Evolutionary conservation across 1,284 basidiomycete species (phyloP).

Genomic region (Malassezia cuniculi): DNA sequence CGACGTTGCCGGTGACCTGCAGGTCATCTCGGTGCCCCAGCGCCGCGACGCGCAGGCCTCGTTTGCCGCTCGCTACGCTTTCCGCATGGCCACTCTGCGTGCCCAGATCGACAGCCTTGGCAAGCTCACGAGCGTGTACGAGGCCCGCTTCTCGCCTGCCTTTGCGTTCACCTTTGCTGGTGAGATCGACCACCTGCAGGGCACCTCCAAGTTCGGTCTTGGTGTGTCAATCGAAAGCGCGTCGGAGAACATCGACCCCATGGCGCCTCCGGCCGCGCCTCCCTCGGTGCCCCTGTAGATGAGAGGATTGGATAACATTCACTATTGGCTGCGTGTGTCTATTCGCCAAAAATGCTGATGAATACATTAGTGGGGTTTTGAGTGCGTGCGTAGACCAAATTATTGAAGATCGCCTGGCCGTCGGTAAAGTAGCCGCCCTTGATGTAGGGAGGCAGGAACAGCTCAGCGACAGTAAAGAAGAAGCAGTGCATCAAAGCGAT

Average conservation of each 20-base stretch:
- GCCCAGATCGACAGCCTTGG: constrained; percentile 37
- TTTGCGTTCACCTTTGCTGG: constrained; percentile 89
- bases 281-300: constrained; percentile 38
- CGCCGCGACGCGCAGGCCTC: constrained; percentile 77
- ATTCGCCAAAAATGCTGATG: no score
- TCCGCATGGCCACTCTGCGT: constrained; percentile 63
- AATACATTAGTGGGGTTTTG: no score
- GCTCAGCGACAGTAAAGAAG: no score
- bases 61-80: constrained; percentile 88
- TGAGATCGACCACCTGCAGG: constrained; percentile 94
- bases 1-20: constrained; percentile 92
- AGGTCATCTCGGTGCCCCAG: constrained; percentile 57
- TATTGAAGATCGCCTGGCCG: no score
- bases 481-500: no score
- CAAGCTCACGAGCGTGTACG: constrained; percentile 84
- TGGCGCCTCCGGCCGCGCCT: constrained; percentile 31
- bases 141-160: constrained; percentile 87
- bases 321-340: no score
- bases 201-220: constrained; percentile 79
- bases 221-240: constrained; percentile 79
- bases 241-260: constrained; percentile 34
- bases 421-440: no score
- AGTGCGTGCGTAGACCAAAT: no score
- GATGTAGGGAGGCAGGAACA: no score
- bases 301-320: no score